Evolutionary conservation across 208 protist species (phyloP), one percentile per base, ranked within the genome.

Genomic region (Leishmania guyanensis): DNA sequence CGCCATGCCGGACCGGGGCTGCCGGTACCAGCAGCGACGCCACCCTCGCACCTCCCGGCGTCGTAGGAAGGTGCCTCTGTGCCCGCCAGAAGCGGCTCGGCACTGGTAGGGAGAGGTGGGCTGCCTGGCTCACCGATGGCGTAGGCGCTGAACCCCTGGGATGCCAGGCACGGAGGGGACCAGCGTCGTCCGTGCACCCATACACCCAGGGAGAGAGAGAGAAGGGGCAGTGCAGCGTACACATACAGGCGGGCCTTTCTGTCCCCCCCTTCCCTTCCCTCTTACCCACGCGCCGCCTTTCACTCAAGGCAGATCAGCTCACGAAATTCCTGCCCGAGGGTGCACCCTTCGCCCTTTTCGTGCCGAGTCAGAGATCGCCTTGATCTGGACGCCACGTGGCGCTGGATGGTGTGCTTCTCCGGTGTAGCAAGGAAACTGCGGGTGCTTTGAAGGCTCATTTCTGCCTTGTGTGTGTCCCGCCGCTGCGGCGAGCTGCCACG

Each of bases 241-340:
- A 17, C 36, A 39, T 1, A 39, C 36, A 39, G 36, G 36, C 1
- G 36, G 36, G 36, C 36, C 36, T 39, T 39, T 39, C 36, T 39
- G 36, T 39, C 1, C 36, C 36, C 36, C 36, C 36, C 36, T 2
- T n/a, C 65, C 65, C 50, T 68, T 43, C 33, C 4, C 20, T 5
- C 36, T 16, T 1, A 20, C 22, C 17, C 26, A 14, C 26, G 0
- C 10, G 16, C 14, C 22, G 3, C 16, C 43, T 12, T 16, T 72
- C 36, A 79, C 48, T 71, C 46, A 5, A 80, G 33, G 17, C 64
- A 22, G 51, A 80, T 80, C n/a, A 86, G 68, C 51, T 82, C 83
- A 4, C 83, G 75, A 36, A 82, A 81, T 39, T 84, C 84, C 56
- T 76, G 80, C 5, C 81, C 75, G 20, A 83, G 68, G 50, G 75